Percentiles rank a stretch among this genome's conserved stretches.
Evolutionary conservation across 1,284 basidiomycete genomes (phyloP).

Genomic region (Cutaneotrichosporon sp.): DNA sequence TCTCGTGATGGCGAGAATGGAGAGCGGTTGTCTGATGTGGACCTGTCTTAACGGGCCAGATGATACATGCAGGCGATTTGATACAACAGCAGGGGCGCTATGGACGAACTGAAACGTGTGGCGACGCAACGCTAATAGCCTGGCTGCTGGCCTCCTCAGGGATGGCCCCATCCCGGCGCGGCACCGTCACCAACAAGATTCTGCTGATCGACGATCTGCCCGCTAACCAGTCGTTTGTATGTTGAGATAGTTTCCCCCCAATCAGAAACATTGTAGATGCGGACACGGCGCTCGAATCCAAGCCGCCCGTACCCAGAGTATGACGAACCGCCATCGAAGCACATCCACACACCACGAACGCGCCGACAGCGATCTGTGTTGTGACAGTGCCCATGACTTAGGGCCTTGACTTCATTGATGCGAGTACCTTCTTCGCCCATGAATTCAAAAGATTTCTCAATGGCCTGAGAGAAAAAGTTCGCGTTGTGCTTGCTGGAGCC

Average conservation of each 20-base stretch:
- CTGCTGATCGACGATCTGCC: slow-evolving; percentile 61
- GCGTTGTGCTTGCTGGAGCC: slow-evolving; percentile 62
- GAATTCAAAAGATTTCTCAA: slow-evolving; percentile 54
- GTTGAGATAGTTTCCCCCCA: slow-evolving; percentile 85
- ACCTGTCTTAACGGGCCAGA: background rate
- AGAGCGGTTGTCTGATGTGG: background rate
- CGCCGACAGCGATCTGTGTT: slow-evolving; percentile 81
- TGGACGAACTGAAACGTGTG: too few species aligned
- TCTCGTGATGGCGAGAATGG: background rate
- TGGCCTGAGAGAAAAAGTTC: slow-evolving; percentile 72
- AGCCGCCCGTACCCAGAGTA: slow-evolving; percentile 78
- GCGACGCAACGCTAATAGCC: too few species aligned
- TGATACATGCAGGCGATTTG: background rate
- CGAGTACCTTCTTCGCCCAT: slow-evolving; percentile 47
- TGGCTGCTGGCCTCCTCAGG: background rate
- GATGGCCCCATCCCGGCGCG: slow-evolving; percentile 22
- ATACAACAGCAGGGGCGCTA: too few species aligned
- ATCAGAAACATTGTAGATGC: slow-evolving; percentile 74
- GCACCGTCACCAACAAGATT: slow-evolving; percentile 39
- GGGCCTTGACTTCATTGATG: slow-evolving; percentile 53
- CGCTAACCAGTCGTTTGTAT: slow-evolving; percentile 76
- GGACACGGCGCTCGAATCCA: slow-evolving; percentile 82
- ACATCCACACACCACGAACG: slow-evolving; percentile 75
- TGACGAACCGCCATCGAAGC: slow-evolving; percentile 88
- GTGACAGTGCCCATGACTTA: slow-evolving; percentile 83